Base-by-base conservation (phyloP, 139 green algal species). In the Marvania coccoides region DNA sequence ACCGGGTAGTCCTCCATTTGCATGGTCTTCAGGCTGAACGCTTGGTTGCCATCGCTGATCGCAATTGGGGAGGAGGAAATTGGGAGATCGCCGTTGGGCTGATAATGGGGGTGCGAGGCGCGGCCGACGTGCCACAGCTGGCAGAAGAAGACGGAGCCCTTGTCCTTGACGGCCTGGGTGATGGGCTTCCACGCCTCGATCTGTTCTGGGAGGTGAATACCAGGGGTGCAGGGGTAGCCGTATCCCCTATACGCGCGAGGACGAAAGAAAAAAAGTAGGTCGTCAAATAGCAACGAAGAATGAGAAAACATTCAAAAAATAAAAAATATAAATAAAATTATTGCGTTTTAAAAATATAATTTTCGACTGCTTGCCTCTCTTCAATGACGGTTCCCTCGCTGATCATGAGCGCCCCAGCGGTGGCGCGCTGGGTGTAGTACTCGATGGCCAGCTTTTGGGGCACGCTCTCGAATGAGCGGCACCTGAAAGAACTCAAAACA, bases 151-250 rank as follows among this genome's bases (percentile, higher is more conserved):
- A 78, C 4, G 3, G 71, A 76, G 1, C 83, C 85, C 72, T 89
- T 90, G 47, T 78, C 83, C 3, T 90, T 56, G 23, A 96, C 87
- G 0, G 87, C 85, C 56, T 79, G 24, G 1, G 83, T 68, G 6
- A 95, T 73, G 5, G 84, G 86, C 80, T 92, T 90, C 90, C 90
- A 96, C 0, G 71, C 88, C 31, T 89, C 82, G n/a, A 91, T 34
- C 48, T 96, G 90, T 78, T 92, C 72, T 14, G 76, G n/a, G 0
- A 67, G 84, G 70, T 86, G 86, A 12, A 96, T 81, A 30, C 87
- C 88, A 3, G 86, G 86, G 3, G 67, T 71, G 46, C 81, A 69
- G 4, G 83, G 81, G 64, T 87, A 88, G n/a, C 38, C 57, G 19
- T n/a, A 36, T 5, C 6, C 55, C 39, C 37, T 28, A 8, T 54